Percentiles rank a stretch among this genome's conserved stretches.
Evolutionary conservation across 805 yeast species (phyloP).

Genomic region (Lipomyces orientalis): DNA sequence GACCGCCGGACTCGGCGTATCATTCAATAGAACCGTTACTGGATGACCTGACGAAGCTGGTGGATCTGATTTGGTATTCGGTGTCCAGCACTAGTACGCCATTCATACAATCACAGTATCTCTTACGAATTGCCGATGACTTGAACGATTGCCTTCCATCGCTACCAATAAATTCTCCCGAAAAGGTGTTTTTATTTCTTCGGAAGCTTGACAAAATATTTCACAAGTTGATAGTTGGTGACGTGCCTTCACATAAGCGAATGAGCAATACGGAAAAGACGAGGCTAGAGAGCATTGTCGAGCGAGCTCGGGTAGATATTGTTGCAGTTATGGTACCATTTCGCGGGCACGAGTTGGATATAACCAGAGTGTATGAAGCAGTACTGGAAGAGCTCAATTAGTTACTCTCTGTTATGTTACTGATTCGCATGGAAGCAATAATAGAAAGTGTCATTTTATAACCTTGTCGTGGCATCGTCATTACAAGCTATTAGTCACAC

Average conservation of each 20-base stretch:
- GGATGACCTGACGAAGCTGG: constrained; percentile 54
- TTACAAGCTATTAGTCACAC: too few relatives aligned
- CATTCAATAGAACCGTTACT: constrained; percentile 47
- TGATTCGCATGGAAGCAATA: neutral
- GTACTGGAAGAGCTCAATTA: constrained; percentile 47
- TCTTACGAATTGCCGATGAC: constrained; percentile 69
- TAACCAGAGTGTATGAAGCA: constrained; percentile 53
- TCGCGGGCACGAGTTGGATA: constrained; percentile 53
- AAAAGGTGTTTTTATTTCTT: constrained; percentile 50
- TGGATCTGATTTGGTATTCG: constrained; percentile 69
- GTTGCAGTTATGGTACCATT: constrained; percentile 47
- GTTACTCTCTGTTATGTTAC: neutral
- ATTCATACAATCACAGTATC: constrained; percentile 67
- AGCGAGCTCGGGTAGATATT: constrained; percentile 55
- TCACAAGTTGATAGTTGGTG: constrained; percentile 48
- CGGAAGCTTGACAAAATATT: constrained; percentile 53
- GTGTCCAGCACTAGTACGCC: constrained; percentile 44
- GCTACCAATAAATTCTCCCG: constrained; percentile 37
- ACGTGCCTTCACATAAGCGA: constrained; percentile 44
- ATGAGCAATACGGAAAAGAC: constrained; percentile 58
- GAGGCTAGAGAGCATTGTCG: constrained; percentile 59
- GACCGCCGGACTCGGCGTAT: constrained; percentile 28
- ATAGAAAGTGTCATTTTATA: neutral
- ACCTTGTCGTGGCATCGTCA: too few relatives aligned
- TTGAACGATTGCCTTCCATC: constrained; percentile 59